Base-by-base conservation (phyloP, 148 eudicot species). In the Nepenthes gracilis region DNA sequence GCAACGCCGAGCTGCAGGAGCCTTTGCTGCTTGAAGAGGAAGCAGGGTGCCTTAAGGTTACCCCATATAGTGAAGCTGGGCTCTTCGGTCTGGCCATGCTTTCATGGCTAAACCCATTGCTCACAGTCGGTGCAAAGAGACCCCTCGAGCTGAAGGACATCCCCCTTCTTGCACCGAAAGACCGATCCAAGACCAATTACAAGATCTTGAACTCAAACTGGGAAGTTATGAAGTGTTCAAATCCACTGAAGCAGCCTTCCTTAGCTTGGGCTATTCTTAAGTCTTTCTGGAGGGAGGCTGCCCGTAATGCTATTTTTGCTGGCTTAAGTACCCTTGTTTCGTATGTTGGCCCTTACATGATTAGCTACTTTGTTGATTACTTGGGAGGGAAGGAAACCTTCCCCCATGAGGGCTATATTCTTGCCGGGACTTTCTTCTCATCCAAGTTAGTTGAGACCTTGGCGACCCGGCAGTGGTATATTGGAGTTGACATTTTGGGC, bases 21-120 rank as follows among this genome's bases (percentile, higher is more conserved):
- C 96, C 96, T 38, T 78, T 88, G 73, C 83, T 92, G 45, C 61
- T 52, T 66, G 93, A 85, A 76, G 93, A 85, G 80, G 97, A 88
- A 57, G 81, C 88, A 5, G 94, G 85, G 56, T 85, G 85, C 80
- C 82, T 81, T 58, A 92, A 76, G 65, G 94, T 92, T 57, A 88
- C 94, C n/a, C 87, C 96, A 38, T 92, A 85, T 53, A 70, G 81
- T 70, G 94, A 86, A 60, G 97, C 97, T 47, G 88, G 96, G 54
- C 63, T 92, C 38, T 74, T 88, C 70, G 85, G 86, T 72, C 74
- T 85, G 73, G 84, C 84, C 62, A 85, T 96, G 5, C 79, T 92
- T 70, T 93, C 96, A n/a, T 93, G 98, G 98, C 61, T 93, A 66
- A 88, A 93, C 62, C 83, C 98, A 13, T 77, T 93, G 62, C 94